phyloP scores from a whole-genome alignment of 805 yeast genomes.

The Ogataea pignaliae region DNA sequence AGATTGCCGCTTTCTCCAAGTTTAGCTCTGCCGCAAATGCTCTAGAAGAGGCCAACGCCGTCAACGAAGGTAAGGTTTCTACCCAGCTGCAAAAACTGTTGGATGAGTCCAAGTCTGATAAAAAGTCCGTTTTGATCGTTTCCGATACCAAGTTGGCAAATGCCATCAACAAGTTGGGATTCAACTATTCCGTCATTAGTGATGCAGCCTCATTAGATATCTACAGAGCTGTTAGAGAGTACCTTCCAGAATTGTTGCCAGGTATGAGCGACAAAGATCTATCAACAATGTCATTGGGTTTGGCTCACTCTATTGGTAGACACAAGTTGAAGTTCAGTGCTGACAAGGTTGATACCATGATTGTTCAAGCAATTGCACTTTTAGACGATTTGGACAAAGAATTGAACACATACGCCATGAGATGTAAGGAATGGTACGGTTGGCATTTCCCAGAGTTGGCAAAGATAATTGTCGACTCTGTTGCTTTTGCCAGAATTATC shows the following conservation, averaged over 20 bases:
- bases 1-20: conserved; percentile 93
- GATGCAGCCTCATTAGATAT: conserved; percentile 94
- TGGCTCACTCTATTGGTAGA: conserved; percentile 98
- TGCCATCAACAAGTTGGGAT: conserved; percentile 90
- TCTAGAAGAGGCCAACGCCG: conserved; percentile 87
- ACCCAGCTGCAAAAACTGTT: conserved; percentile 74
- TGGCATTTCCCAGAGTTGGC: conserved; percentile 99
- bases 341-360: conserved; percentile 98
- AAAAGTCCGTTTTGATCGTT: conserved; percentile 83
- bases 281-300: conserved; percentile 94
- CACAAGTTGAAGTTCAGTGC: conserved; percentile 96
- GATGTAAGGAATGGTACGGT: conserved; percentile 99
- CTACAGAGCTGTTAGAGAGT: conserved; percentile 92
- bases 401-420: conserved; percentile 96
- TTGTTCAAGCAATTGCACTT: conserved; percentile 96
- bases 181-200: conserved; percentile 82
- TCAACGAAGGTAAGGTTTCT: conserved; percentile 91
- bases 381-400: conserved; percentile 97
- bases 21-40: conserved; percentile 94
- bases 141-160: conserved; percentile 95
- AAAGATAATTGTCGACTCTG: conserved; percentile 92
- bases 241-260: conserved; percentile 89
- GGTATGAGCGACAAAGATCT: conserved; percentile 83
- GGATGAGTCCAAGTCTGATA: conserved; percentile 71
- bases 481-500: conserved; percentile 92